Conservation (phyloP, 1,284 basidiomycete genomes). For the Ceratobasidium sp. region DNA sequence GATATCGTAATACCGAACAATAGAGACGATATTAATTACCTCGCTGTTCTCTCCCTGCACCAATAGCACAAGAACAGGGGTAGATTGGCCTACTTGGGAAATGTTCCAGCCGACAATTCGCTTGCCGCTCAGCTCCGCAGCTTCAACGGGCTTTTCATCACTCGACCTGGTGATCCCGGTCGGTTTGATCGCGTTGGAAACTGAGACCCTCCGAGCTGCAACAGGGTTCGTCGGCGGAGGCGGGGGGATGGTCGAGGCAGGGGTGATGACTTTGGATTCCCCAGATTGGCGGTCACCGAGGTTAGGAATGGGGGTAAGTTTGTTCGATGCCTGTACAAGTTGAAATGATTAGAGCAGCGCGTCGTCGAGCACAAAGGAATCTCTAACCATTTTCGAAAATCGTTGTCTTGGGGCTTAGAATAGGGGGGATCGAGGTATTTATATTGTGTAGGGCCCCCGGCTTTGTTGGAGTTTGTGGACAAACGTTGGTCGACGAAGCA, state of each 20-base stretch:
- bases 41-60: slow-evolving; percentile 31
- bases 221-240: slow-evolving; percentile 35
- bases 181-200: slow-evolving; percentile 29
- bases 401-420: too few species aligned
- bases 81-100: slow-evolving; percentile 1
- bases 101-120: slow-evolving; percentile 34
- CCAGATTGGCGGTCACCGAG: slow-evolving; percentile 22
- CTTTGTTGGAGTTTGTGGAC: slow-evolving; percentile 19
- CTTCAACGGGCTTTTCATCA: slow-evolving; percentile 8
- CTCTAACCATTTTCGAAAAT: slow-evolving; percentile 6
- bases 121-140: slow-evolving; percentile 31
- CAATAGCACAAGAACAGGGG: slow-evolving; percentile 23
- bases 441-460: slow-evolving; percentile 23
- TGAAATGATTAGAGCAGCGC: neutral
- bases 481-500: slow-evolving; percentile 16
- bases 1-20: neutral
- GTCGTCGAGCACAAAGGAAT: neutral
- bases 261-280: slow-evolving; percentile 30
- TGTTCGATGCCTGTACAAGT: slow-evolving; percentile 17
- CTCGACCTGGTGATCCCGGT: neutral
- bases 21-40: slow-evolving; percentile 2
- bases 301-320: slow-evolving; percentile 28
- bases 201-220: slow-evolving; percentile 29
- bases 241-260: slow-evolving; percentile 21
- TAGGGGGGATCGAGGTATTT: slow-evolving; percentile 7